Conservation (phyloP, 2,329 filamentous ascomycete species). For the Ceratocystis ficicola region DNA sequence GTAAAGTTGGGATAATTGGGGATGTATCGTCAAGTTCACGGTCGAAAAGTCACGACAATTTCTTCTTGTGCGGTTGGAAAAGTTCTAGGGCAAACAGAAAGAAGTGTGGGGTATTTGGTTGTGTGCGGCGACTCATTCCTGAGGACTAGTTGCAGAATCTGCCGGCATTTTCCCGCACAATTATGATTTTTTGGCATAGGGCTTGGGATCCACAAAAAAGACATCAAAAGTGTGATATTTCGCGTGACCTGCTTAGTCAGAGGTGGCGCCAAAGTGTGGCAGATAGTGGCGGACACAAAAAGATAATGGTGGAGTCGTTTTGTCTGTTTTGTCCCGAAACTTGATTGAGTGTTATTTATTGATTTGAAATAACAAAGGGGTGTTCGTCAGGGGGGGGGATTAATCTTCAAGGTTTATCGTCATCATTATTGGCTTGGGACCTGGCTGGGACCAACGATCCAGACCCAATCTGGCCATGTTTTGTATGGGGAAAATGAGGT, state of each 20-base stretch:
- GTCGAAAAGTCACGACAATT: constrained; percentile 29
- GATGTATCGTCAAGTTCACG: constrained; percentile 22
- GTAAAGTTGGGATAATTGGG: constrained; percentile 22
- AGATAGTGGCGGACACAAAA: not conserved
- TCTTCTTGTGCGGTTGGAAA: constrained; percentile 35
- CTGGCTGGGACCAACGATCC: not conserved
- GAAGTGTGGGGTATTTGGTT: constrained; percentile 22
- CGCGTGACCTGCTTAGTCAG: constrained; percentile 1
- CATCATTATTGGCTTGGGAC: not conserved
- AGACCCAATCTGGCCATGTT: not conserved
- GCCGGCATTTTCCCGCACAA: constrained; percentile 22
- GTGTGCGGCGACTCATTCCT: constrained; percentile 21
- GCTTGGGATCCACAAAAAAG: constrained; percentile 21
- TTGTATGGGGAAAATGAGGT: too few relatives aligned
- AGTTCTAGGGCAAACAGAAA: constrained; percentile 33
- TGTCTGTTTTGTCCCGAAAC: not conserved
- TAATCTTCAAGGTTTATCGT: not conserved
- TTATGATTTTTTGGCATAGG: constrained; percentile 19
- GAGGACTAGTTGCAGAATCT: constrained; percentile 16
- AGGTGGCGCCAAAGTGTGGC: not conserved
- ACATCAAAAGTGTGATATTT: constrained; percentile 12
- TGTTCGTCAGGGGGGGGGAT: not conserved
- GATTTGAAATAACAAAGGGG: not conserved
- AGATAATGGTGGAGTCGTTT: not conserved
- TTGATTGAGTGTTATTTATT: not conserved